phyloP scores from a whole-genome alignment of 116 monocot genomes.

The Zostera marina region DNA sequence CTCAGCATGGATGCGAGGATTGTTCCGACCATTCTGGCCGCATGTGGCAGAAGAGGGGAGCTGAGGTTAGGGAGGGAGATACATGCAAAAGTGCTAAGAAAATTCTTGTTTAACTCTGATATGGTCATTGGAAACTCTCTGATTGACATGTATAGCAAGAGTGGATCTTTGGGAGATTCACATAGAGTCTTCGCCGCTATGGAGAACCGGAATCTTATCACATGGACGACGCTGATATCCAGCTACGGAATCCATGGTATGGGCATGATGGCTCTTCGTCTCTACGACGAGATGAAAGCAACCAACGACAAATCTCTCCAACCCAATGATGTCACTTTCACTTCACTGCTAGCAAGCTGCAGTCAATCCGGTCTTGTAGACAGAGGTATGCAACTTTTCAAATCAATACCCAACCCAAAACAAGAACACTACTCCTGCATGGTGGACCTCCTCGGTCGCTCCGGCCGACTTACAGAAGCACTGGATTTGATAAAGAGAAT shows the following conservation, averaged over 20 bases:
- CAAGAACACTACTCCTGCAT: constrained; percentile 70
- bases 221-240: constrained; percentile 52
- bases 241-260: constrained; percentile 29
- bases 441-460: constrained; percentile 57
- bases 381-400: constrained; percentile 22
- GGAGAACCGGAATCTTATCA: constrained; percentile 17
- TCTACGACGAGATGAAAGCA: constrained; percentile 34
- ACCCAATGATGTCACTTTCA: constrained; percentile 42
- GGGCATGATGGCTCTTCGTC: constrained; percentile 15
- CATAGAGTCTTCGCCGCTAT: constrained; percentile 23
- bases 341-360: constrained; percentile 37
- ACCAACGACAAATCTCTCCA: constrained; percentile 5
- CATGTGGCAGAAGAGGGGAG: constrained; percentile 32
- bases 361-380: constrained; percentile 45
- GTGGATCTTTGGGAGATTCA: constrained; percentile 26
- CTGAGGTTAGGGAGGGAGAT: constrained; percentile 39
- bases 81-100: constrained; percentile 31
- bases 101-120: constrained; percentile 17
- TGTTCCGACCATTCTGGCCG: constrained; percentile 38
- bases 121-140: constrained; percentile 30
- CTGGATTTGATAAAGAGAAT: constrained; percentile 22
- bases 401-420: constrained; percentile 31
- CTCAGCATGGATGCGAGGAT: constrained; percentile 21
- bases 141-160: constrained; percentile 50
- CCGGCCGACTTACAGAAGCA: constrained; percentile 34